Conservation (phyloP, 2,329 filamentous ascomycete species). For the Arthrobotrys sphaeroides region DNA sequence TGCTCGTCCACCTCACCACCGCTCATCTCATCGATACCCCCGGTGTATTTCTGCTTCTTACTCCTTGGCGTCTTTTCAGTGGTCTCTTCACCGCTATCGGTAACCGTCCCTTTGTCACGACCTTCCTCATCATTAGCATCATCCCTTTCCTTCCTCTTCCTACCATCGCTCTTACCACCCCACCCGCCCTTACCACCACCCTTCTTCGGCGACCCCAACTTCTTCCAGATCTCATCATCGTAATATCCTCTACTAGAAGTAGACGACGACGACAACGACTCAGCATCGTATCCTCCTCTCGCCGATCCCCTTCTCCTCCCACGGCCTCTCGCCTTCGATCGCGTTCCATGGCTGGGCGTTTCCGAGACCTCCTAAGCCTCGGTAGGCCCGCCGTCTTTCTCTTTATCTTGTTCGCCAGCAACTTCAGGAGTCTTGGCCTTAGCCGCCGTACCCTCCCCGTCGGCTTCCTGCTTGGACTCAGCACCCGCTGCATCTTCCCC, state of each 20-base stretch:
- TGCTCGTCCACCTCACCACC: not conserved
- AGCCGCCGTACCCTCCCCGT: conserved; percentile 14
- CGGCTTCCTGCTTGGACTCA: conserved; percentile 53
- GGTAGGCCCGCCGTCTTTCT: conserved; percentile 25
- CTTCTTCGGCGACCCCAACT: too few species aligned
- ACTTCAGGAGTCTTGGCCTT: conserved; percentile 23
- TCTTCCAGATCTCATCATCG: not conserved
- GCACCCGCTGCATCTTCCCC: not conserved
- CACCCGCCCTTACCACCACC: too few species aligned
- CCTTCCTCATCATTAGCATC: not conserved
- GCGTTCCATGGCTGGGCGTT: conserved; percentile 40
- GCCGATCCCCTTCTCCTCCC: conserved; percentile 28
- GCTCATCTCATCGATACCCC: not conserved
- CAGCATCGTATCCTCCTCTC: not conserved
- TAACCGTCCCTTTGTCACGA: too few species aligned
- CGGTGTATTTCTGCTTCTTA: too few species aligned
- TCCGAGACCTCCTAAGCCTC: conserved; percentile 30
- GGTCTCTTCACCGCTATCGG: not conserved
- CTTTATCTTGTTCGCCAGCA: conserved; percentile 10
- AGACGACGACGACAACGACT: not conserved
- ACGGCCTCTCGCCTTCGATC: conserved; percentile 35
- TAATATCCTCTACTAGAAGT: not conserved
- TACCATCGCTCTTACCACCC: too few species aligned
- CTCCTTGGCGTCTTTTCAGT: too few species aligned
- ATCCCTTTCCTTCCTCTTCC: too few species aligned